Evolutionary conservation across 768 basidiomycete species (phyloP).

Genomic region (Russula sp.): DNA sequence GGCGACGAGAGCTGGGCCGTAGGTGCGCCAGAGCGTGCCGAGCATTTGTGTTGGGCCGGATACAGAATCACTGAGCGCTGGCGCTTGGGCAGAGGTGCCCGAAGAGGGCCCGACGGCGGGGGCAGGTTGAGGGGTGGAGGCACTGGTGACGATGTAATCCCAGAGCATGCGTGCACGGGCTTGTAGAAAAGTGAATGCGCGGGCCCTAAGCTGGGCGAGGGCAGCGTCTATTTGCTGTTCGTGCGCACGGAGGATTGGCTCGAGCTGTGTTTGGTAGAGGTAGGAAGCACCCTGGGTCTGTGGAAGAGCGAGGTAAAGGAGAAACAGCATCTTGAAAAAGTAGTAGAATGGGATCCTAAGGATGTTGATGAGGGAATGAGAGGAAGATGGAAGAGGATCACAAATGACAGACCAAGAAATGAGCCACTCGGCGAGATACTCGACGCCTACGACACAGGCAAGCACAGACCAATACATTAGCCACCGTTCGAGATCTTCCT

Average conservation of each 20-base stretch:
- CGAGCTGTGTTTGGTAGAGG: conserved; percentile 72
- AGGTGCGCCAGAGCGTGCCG: conserved; percentile 67
- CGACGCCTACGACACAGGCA: conserved; percentile 73
- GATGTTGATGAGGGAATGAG: not conserved
- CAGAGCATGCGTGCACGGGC: conserved; percentile 57
- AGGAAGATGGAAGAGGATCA: not conserved
- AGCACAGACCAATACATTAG: conserved; percentile 96
- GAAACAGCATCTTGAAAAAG: conserved; percentile 71
- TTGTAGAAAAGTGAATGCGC: conserved; percentile 59
- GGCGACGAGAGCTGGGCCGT: conserved; percentile 67
- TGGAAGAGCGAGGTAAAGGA: conserved; percentile 86
- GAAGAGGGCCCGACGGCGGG: conserved; percentile 23
- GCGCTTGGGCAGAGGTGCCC: conserved; percentile 34
- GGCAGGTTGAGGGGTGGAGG: conserved; percentile 38
- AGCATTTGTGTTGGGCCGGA: conserved; percentile 62
- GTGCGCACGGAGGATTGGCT: conserved; percentile 77
- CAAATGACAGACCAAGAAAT: conserved; percentile 64
- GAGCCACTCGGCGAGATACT: conserved; percentile 82
- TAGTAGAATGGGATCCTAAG: conserved; percentile 87
- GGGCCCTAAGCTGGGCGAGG: conserved; percentile 57
- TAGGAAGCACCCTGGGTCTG: conserved; percentile 86
- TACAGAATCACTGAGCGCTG: conserved; percentile 46
- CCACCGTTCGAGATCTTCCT: conserved; percentile 86
- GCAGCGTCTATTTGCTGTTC: conserved; percentile 81
- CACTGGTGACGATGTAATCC: conserved; percentile 50